These are phyloP conservation scores for Handroanthus guayacan DNA, from an alignment of 257 asterid species.

Conservation along the genomic window DNA sequence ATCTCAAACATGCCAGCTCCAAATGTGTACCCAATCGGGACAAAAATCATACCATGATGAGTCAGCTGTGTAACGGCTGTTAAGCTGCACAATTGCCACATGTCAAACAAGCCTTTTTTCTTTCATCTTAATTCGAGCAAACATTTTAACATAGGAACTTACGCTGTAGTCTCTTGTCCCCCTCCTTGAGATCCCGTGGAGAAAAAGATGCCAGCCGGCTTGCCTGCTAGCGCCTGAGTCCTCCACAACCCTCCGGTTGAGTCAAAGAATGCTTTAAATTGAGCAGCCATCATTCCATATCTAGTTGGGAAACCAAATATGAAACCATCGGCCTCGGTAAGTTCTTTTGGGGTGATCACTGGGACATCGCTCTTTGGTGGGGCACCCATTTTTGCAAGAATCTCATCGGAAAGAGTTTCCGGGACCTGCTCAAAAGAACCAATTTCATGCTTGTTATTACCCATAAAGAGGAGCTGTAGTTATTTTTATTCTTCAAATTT, in stretches of 20 bases:
- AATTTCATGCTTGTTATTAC: neutral
- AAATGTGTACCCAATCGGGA: slow-evolving; percentile 70
- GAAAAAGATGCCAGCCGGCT: slow-evolving; percentile 67
- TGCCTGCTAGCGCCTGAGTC: slow-evolving; percentile 61
- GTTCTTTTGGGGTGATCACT: slow-evolving; percentile 52
- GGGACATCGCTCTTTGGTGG: slow-evolving; percentile 67
- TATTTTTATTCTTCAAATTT: neutral
- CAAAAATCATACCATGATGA: slow-evolving; percentile 74
- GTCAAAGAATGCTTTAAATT: slow-evolving; percentile 64
- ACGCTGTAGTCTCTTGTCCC: slow-evolving; percentile 78
- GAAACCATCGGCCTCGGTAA: slow-evolving; percentile 59
- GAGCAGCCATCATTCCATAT: slow-evolving; percentile 80
- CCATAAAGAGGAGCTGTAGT: too few species aligned
- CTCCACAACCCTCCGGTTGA: slow-evolving; percentile 67
- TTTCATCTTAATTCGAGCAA: neutral
- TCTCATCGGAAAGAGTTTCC: slow-evolving; percentile 58
- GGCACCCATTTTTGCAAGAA: slow-evolving; percentile 63
- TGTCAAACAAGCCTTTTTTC: neutral
- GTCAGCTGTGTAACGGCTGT: slow-evolving; percentile 72
- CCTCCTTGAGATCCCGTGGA: slow-evolving; percentile 76
- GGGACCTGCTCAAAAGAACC: slow-evolving; percentile 48
- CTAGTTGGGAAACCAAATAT: slow-evolving; percentile 74
- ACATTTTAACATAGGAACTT: slow-evolving; percentile 22
- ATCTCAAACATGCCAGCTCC: slow-evolving; percentile 73
- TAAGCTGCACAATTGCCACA: slow-evolving; percentile 48